Base-by-base conservation (phyloP, 441 rosid genomes). In the Eutrema salsugineum region DNA sequence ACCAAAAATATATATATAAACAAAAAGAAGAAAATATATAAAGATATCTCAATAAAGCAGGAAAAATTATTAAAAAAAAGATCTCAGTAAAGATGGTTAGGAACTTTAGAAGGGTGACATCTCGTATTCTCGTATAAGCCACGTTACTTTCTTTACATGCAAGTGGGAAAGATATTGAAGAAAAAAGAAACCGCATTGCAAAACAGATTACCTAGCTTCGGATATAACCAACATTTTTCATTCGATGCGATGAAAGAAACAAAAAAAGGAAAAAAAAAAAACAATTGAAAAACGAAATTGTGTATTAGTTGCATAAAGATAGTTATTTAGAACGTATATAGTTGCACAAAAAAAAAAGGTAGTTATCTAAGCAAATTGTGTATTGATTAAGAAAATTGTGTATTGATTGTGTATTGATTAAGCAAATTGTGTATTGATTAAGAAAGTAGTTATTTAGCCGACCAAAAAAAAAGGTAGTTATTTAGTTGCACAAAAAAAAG, bases 111-210 rank as follows among this genome's bases (percentile, higher is more conserved):
- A 63, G 47, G 75, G 74, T 68, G 70, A 70, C 79, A 63, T 76
- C 79, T 76, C 75, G n/a, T n/a, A n/a, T n/a, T n/a, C n/a, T n/a
- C n/a, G 70, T 76, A 39, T 50, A 75, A 75, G 79, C 60, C 53
- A 75, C 68, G 79, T 68, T 54, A 69, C 47, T 56, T 49, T 22
- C 51, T 68, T 69, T 69, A 76, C 71, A 71, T 69, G 70, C 75
- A 76, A 76, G 71, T 69, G 75, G 79, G 32, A 63, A 47, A 39
- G 61, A 48, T 28, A 8, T 35, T 19, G 10, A 48, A 39, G 43
- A 49, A 66, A 15, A 73, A 53, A 68, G 33, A 27, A 66, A 74
- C 30, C 15, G 46, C 12, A 47, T 24, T 3, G 15, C 51, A 38
- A 57, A 30, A 19, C 27, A 54, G 46, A 62, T 68, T n/a, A n/a